Evolutionary conservation across 371 early-diverging fungal genomes (phyloP).

Genomic region (Circinella minor): DNA sequence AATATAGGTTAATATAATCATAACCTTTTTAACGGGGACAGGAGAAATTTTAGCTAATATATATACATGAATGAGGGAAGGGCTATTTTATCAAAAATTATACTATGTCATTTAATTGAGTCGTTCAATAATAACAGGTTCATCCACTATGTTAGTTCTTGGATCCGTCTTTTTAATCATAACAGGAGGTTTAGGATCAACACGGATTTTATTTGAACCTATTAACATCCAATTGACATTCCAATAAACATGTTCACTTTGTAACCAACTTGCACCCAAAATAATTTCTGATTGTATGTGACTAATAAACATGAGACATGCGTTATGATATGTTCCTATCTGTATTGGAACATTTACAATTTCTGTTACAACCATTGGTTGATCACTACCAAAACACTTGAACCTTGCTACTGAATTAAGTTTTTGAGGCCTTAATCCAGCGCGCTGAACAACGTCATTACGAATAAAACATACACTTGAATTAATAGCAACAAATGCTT

Average conservation of each 20-base stretch:
- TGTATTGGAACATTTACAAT: not conserved
- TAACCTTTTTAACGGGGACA: too few species aligned
- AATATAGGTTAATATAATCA: too few species aligned
- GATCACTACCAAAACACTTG: not conserved
- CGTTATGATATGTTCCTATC: not conserved
- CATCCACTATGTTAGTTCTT: not conserved
- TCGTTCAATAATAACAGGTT: slow-evolving; percentile 5
- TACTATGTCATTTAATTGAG: not conserved
- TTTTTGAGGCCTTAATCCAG: not conserved
- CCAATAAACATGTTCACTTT: slow-evolving; percentile 1
- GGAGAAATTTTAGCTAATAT: too few species aligned
- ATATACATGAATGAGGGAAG: too few species aligned
- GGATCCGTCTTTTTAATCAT: not conserved
- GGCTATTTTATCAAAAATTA: too few species aligned
- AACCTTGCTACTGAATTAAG: not conserved
- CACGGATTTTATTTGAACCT: not conserved
- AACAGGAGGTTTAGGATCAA: slow-evolving; percentile 1
- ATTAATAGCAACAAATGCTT: not conserved
- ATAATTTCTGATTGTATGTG: not conserved
- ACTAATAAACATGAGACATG: not conserved
- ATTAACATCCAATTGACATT: slow-evolving; percentile 1
- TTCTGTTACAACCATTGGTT: not conserved
- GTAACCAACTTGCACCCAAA: not conserved
- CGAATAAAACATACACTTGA: not conserved
- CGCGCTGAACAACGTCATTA: not conserved